These are phyloP conservation scores for Castanea sativa DNA, from an alignment of 306 rosid genomes.

Conservation along the genomic window DNA sequence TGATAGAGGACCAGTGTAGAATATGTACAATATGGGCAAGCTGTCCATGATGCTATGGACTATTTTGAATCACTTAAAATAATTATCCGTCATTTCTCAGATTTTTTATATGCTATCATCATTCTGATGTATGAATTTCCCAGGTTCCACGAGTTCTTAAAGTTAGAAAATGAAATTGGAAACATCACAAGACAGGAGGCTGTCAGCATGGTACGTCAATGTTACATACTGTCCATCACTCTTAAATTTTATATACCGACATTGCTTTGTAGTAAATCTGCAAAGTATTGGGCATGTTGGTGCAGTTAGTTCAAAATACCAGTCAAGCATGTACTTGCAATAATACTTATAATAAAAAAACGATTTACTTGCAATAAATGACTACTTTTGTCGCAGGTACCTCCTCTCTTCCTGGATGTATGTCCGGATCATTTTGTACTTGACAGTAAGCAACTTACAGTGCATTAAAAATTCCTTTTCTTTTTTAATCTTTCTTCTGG, in stretches of 20 bases:
- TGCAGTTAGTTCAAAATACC: not conserved
- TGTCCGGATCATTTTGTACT: constrained; percentile 79
- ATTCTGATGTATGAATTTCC: constrained; percentile 18
- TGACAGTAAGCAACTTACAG: constrained; percentile 74
- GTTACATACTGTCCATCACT: constrained; percentile 26
- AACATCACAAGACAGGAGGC: constrained; percentile 99
- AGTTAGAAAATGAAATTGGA: constrained; percentile 98
- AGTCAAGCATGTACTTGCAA: not conserved
- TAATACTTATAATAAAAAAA: not conserved
- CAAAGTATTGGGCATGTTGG: constrained; percentile 7
- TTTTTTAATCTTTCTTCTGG: constrained; percentile 5
- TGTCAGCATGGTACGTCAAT: constrained; percentile 91
- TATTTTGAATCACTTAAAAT: not conserved
- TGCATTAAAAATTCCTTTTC: constrained; percentile 19
- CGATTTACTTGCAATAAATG: not conserved
- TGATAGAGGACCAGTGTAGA: constrained; percentile 4
- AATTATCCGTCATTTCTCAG: not conserved
- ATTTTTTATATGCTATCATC: constrained; percentile 4
- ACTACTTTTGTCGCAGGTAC: constrained; percentile 61
- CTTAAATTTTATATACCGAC: constrained; percentile 2
- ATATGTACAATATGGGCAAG: constrained; percentile 2
- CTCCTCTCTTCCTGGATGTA: constrained; percentile 96
- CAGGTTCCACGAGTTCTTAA: constrained; percentile 97
- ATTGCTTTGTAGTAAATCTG: constrained; percentile 9
- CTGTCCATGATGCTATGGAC: constrained; percentile 19